Percentiles rank a stretch among this genome's conserved stretches.
Evolutionary conservation across 179 eudicot species (phyloP).

Genomic region (Spinacia oleracea): DNA sequence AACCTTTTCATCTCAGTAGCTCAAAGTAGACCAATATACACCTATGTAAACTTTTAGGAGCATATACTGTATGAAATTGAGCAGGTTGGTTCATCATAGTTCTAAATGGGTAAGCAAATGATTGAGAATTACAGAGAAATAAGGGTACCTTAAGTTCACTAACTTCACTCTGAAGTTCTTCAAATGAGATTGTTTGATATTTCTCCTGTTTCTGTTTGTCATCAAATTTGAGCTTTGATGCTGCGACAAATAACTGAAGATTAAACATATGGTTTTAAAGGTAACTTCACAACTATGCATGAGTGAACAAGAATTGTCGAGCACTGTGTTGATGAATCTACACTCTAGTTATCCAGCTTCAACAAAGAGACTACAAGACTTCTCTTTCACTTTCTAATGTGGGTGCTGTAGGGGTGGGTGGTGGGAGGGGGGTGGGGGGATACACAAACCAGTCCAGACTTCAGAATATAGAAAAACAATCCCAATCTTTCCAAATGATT

Average conservation of each 20-base stretch:
- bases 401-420: neutral
- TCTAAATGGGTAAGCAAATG: neutral
- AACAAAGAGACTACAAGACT: neutral
- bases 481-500: neutral
- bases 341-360: neutral
- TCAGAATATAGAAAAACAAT: neutral
- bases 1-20: neutral
- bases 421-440: neutral
- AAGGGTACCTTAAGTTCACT: constrained; percentile 67
- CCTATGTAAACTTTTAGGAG: neutral
- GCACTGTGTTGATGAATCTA: neutral
- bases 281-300: neutral
- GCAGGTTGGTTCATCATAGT: neutral
- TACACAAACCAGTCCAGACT: neutral
- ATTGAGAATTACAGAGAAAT: constrained; percentile 6
- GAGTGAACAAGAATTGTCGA: neutral
- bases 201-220: constrained; percentile 61
- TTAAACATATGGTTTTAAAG: constrained; percentile 20
- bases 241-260: constrained; percentile 45
- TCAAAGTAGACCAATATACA: neutral
- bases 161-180: constrained; percentile 60
- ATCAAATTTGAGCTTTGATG: constrained; percentile 75
- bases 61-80: neutral
- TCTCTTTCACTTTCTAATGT: neutral
- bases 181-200: constrained; percentile 63